These are phyloP conservation scores for Lathyrus oleraceus DNA, from an alignment of 306 rosid species.

Conservation along the genomic window DNA sequence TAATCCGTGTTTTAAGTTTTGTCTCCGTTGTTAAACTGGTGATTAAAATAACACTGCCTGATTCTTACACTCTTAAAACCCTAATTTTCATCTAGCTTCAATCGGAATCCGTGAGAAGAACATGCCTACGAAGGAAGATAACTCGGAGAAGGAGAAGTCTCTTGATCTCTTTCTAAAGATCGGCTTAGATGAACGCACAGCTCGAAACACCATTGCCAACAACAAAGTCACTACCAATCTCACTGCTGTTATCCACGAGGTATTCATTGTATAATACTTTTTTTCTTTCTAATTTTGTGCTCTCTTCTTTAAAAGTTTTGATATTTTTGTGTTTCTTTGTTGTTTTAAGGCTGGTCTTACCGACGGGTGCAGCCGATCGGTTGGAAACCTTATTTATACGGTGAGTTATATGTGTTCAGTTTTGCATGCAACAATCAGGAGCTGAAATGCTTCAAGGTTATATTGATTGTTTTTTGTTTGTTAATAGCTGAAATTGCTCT, in stretches of 20 bases:
- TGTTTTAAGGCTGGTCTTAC: conserved; percentile 64
- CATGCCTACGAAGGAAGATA: conserved; percentile 63
- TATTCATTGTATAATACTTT: conserved; percentile 4
- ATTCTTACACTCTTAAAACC: conserved; percentile 25
- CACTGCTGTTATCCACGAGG: conserved; percentile 80
- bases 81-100: conserved; percentile 14
- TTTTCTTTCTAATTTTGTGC: conserved; percentile 5
- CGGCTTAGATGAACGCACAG: conserved; percentile 87
- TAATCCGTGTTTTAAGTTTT: too few species aligned
- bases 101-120: neutral
- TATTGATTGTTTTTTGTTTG: neutral
- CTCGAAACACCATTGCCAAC: conserved; percentile 85
- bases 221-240: conserved; percentile 84
- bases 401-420: conserved; percentile 39
- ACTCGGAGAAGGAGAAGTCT: conserved; percentile 67
- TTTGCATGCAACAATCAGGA: neutral
- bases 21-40: too few species aligned
- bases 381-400: conserved; percentile 87
- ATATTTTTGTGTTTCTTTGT: neutral
- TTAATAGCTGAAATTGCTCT: conserved; percentile 1
- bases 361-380: conserved; percentile 69
- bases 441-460: neutral
- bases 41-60: too few species aligned
- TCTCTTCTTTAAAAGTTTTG: neutral
- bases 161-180: conserved; percentile 68